Base-by-base conservation (phyloP, 257 asterid genomes). In the Scutellaria galericulata region DNA sequence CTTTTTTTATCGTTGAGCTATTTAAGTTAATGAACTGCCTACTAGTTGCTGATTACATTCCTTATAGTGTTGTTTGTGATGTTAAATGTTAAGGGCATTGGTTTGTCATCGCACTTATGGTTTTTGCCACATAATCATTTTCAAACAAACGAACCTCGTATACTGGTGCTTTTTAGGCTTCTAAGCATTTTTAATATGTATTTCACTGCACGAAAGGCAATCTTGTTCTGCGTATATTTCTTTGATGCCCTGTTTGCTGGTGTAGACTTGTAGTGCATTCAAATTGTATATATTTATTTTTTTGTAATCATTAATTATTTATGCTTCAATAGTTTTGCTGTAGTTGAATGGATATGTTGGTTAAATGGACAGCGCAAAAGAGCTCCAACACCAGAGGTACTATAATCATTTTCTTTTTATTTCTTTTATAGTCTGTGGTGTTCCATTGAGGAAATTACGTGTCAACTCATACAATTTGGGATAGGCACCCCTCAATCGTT, bases 341-440 rank as follows among this genome's bases (percentile, higher is more conserved):
- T 86, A 93, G 99, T 95, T 84, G 99, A 95, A 85, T 95, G 99
- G 99, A 95, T 92, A 71, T 90, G 97, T 77, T 95, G 99, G 99
- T 83, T 95, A 78, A 95, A 90, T 82, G 99, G 99, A 78, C 98
- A 95, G 76, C 96, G 99, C 7, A 92, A 83, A 80, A 83, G 41
- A 63, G 94, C 96, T 83, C 99, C 97, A 52, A 90, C 97, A 6
- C 88, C 85, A n/a, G 96, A 93, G 98, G 98, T 92, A 82, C 44
- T 64, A 15, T 42, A 62, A 18, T 39, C 46, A 7, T 41, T 65
- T 61, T 64, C 31, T 60, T 24, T 4, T 46, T 62, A 42, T 13
- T 31, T 54, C 22, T 59, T 40, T 6, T 53, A 66, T 14, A 53
- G 41, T 64, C 15, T 9, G 4, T 64, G 51, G 63, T 60, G 22